phyloP scores from a whole-genome alignment of 345 rosid species.

The Moricandia arvensis region DNA sequence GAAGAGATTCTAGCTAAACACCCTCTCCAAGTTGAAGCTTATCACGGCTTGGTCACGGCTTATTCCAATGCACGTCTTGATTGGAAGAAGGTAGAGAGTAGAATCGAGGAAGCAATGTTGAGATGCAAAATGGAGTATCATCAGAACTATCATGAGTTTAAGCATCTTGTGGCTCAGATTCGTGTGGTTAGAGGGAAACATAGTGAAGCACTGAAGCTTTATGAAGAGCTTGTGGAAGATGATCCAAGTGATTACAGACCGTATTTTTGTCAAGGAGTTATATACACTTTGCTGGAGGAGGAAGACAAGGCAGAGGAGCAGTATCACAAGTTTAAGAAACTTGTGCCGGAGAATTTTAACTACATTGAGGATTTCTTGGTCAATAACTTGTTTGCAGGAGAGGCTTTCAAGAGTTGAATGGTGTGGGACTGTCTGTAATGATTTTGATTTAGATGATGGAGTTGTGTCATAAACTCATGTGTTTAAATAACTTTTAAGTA shows the following conservation, averaged over 20 bases:
- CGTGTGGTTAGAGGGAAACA: slow-evolving; percentile 65
- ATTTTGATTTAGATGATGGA: background rate
- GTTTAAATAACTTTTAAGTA: background rate
- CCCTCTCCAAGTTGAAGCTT: slow-evolving; percentile 79
- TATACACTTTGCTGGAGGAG: slow-evolving; percentile 74
- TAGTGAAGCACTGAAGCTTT: slow-evolving; percentile 72
- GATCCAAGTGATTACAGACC: slow-evolving; percentile 95
- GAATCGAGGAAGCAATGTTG: slow-evolving; percentile 69
- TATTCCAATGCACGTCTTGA: slow-evolving; percentile 53
- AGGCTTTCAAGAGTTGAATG: slow-evolving; percentile 49
- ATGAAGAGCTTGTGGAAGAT: slow-evolving; percentile 71
- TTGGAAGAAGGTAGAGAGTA: slow-evolving; percentile 47
- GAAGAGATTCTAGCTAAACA: slow-evolving; percentile 70
- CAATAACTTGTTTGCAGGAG: slow-evolving; percentile 62
- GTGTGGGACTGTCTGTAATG: background rate
- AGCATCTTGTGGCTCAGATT: slow-evolving; percentile 75
- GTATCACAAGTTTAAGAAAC: slow-evolving; percentile 68
- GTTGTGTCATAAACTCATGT: background rate
- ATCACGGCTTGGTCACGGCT: slow-evolving; percentile 76
- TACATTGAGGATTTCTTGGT: slow-evolving; percentile 66
- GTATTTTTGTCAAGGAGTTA: slow-evolving; percentile 77
- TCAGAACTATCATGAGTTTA: slow-evolving; percentile 57
- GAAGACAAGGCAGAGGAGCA: slow-evolving; percentile 78
- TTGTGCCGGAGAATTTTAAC: slow-evolving; percentile 86
- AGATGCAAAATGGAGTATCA: slow-evolving; percentile 67